phyloP scores from a whole-genome alignment of 345 rosid genomes.

The Citrus sp. region DNA sequence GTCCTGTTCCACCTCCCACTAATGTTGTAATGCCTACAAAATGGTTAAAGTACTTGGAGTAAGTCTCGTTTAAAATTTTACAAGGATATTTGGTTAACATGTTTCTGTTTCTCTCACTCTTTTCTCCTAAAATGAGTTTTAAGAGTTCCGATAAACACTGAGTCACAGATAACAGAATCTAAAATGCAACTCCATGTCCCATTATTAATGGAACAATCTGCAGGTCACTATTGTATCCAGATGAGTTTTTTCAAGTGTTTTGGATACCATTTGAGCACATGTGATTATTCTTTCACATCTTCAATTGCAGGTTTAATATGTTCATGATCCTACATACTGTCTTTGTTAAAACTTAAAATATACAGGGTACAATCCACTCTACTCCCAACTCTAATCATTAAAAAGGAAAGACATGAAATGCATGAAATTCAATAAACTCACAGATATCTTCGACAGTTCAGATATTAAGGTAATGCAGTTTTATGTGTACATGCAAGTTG shows the following conservation, averaged over 20 bases:
- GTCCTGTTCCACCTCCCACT: constrained; percentile 99
- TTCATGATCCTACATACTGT: neutral
- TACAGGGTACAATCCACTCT: neutral
- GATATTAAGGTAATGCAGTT: neutral
- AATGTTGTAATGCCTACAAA: constrained; percentile 81
- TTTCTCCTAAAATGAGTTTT: neutral
- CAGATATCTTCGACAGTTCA: neutral
- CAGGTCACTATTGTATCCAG: neutral
- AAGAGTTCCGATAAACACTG: neutral
- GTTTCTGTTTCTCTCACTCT: neutral
- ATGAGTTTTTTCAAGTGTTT: neutral
- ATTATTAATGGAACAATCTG: constrained; percentile 2
- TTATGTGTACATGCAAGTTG: neutral
- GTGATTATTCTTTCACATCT: neutral
- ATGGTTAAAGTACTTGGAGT: constrained; percentile 1
- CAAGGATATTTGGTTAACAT: neutral
- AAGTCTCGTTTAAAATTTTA: constrained; percentile 4
- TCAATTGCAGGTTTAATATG: neutral
- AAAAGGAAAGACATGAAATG: neutral
- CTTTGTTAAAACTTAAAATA: neutral
- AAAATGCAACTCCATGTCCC: neutral
- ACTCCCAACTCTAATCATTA: neutral
- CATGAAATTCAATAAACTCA: neutral
- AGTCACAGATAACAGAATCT: neutral
- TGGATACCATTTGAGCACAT: neutral